Conservation (phyloP, 208 protist genomes). For the Phytomonas francai region DNA sequence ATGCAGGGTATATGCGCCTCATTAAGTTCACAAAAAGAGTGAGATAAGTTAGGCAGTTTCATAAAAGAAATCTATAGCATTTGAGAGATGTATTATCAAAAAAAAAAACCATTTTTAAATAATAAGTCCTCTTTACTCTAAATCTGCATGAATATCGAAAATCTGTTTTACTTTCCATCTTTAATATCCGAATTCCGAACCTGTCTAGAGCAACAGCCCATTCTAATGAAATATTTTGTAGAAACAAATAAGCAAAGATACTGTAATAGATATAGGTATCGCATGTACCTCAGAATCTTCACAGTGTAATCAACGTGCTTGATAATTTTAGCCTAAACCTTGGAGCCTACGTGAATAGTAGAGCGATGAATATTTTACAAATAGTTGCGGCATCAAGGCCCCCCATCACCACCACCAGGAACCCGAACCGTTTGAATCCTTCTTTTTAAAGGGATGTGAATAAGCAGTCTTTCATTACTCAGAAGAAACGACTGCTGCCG, state of each 20-base stretch:
- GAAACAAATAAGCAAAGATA: not conserved
- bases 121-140: not conserved
- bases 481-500: too few species aligned
- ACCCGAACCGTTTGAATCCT: not conserved
- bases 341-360: not conserved
- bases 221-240: not conserved
- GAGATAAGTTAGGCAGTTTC: not conserved
- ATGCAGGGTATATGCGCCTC: not conserved
- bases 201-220: too few species aligned
- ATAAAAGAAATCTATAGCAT: not conserved
- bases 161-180: not conserved
- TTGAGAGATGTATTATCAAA: not conserved
- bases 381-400: not conserved
- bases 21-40: not conserved
- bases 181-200: too few species aligned
- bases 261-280: not conserved
- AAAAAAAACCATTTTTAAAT: not conserved
- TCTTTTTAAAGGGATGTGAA: not conserved
- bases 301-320: not conserved
- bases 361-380: not conserved
- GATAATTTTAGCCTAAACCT: not conserved
- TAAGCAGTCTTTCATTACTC: not conserved
- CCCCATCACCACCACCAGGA: not conserved
- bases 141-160: not conserved
- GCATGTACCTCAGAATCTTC: not conserved